A percentile compares a stretch with the other conserved stretches of the same genome.
These are phyloP conservation scores for Setomelanomma holmii DNA, from an alignment of 2,329 filamentous ascomycete genomes.

Conservation along the genomic window DNA sequence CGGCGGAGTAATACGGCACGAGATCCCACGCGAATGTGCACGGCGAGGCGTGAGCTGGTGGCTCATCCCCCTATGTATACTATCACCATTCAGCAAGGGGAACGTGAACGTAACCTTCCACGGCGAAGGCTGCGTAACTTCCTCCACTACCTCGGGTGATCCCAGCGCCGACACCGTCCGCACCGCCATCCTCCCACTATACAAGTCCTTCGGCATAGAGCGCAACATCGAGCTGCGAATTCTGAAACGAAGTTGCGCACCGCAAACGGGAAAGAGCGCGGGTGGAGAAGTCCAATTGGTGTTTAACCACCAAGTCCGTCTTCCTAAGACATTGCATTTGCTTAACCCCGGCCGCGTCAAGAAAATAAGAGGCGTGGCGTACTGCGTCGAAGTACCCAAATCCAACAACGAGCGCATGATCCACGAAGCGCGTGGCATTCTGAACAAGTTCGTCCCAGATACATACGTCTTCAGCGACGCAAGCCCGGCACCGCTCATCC, in stretches of 20 bases:
- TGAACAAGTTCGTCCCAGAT: slow-evolving; percentile 83
- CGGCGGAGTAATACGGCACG: slow-evolving; percentile 79
- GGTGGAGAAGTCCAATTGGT: slow-evolving; percentile 92
- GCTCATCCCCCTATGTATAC: slow-evolving; percentile 83
- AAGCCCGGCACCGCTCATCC: slow-evolving; percentile 64
- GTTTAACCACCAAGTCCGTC: slow-evolving; percentile 89
- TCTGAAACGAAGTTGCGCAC: slow-evolving; percentile 72
- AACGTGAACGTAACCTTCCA: slow-evolving; percentile 90
- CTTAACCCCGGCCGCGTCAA: slow-evolving; percentile 84
- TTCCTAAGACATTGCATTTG: slow-evolving; percentile 93
- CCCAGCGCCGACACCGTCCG: slow-evolving; percentile 92
- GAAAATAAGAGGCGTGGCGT: slow-evolving; percentile 89
- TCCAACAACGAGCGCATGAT: slow-evolving; percentile 97
- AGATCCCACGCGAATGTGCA: slow-evolving; percentile 76
- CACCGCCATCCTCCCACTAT: slow-evolving; percentile 89
- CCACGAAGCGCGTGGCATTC: slow-evolving; percentile 81
- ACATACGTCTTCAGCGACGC: slow-evolving; percentile 85
- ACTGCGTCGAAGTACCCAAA: slow-evolving; percentile 88
- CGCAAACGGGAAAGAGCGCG: slow-evolving; percentile 78
- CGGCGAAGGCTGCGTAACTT: slow-evolving; percentile 91
- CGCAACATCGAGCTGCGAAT: slow-evolving; percentile 86
- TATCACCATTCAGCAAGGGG: slow-evolving; percentile 92
- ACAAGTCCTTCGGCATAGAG: slow-evolving; percentile 87
- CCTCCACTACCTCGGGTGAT: slow-evolving; percentile 81
- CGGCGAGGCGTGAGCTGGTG: slow-evolving; percentile 90